These are phyloP conservation scores for Chaetomium globosum DNA, from an alignment of 2,329 filamentous ascomycete species.

Conservation along the genomic window DNA sequence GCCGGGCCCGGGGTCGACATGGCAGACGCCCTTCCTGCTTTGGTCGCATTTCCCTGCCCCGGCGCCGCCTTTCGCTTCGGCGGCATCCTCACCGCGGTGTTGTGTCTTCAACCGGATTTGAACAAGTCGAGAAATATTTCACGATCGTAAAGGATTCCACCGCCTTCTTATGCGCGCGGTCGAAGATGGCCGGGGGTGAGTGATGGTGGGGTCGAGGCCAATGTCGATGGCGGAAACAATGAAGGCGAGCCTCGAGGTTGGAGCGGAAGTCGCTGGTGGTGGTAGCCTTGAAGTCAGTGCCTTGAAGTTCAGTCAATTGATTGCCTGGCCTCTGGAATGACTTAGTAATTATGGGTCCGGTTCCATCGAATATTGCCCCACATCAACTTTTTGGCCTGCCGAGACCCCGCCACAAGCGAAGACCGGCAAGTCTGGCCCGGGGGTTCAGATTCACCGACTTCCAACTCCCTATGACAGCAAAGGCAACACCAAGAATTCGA, in stretches of 20 bases:
- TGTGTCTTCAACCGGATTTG: neutral
- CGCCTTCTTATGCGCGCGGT: neutral
- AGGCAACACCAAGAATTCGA: neutral
- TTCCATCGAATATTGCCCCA: neutral
- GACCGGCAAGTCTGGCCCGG: neutral
- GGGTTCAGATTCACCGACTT: slow-evolving; percentile 2
- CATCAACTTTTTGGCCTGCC: neutral
- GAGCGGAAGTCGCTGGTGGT: neutral
- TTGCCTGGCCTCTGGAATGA: neutral
- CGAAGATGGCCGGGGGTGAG: neutral
- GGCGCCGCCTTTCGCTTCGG: slow-evolving; percentile 68
- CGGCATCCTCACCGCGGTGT: slow-evolving; percentile 55
- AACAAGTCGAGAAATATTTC: neutral
- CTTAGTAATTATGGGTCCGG: slow-evolving; percentile 21
- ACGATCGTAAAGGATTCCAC: neutral
- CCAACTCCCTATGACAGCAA: neutral
- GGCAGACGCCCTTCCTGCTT: slow-evolving; percentile 59
- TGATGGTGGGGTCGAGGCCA: neutral
- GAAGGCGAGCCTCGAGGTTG: neutral
- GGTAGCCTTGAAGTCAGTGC: no score
- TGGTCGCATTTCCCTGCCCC: slow-evolving; percentile 53
- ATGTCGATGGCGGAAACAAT: neutral
- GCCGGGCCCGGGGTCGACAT: slow-evolving; percentile 63
- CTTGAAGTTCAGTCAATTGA: neutral
- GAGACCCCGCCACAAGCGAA: neutral